Percentiles rank a stretch among this genome's conserved stretches.
Conservation (phyloP, 2,329 filamentous ascomycete species). For the Shiraia sp. region DNA sequence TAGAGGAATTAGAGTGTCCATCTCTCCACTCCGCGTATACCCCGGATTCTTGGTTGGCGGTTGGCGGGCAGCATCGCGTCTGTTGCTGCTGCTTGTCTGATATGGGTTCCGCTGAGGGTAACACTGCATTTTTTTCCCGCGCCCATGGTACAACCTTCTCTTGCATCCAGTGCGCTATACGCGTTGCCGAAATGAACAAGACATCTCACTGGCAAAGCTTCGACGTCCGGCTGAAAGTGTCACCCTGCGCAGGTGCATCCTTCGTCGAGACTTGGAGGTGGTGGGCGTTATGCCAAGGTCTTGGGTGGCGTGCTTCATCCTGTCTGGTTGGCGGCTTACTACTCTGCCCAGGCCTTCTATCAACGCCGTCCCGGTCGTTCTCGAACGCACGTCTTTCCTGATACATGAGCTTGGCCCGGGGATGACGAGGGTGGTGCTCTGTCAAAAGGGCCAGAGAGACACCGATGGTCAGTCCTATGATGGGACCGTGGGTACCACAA, state of each 20-base stretch:
- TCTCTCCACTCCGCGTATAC: no score
- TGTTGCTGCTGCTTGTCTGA: conserved; percentile 3
- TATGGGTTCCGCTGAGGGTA: conserved; percentile 6
- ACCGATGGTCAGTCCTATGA: conserved; percentile 13
- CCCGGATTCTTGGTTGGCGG: conserved; percentile 1
- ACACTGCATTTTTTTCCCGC: no score
- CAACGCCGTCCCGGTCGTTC: conserved; percentile 35
- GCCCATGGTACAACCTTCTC: no score
- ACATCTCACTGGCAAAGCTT: conserved; percentile 32
- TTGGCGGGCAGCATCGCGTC: conserved; percentile 1
- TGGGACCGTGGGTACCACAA: no score
- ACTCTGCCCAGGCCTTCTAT: conserved; percentile 30
- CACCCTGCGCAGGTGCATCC: conserved; percentile 20
- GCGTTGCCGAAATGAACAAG: conserved; percentile 1
- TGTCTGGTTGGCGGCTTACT: conserved; percentile 24
- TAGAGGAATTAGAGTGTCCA: no score
- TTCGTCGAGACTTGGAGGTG: conserved; percentile 22
- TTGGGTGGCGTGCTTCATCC: conserved; percentile 40
- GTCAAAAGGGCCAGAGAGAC: conserved; percentile 18
- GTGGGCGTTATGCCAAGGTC: conserved; percentile 39
- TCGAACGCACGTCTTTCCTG: conserved; percentile 38
- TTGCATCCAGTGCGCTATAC: no score
- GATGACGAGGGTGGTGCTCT: conserved; percentile 14
- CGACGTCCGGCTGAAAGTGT: conserved; percentile 18
- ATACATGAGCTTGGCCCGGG: conserved; percentile 41